These are phyloP conservation scores for Epichloe elymi DNA, from an alignment of 2,329 filamentous ascomycete genomes.

Conservation along the genomic window DNA sequence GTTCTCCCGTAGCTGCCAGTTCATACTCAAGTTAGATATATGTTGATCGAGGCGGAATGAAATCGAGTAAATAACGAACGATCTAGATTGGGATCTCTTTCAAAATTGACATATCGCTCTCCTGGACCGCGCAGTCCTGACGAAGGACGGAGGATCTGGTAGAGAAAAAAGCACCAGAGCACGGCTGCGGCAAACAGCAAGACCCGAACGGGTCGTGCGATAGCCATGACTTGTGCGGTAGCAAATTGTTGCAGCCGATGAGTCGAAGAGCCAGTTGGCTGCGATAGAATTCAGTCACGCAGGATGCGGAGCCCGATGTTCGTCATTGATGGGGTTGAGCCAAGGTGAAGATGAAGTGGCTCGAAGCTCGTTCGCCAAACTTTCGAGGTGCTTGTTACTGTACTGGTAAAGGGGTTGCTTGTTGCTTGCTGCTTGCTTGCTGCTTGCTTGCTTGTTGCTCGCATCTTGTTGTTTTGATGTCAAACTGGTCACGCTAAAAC, in stretches of 20 bases:
- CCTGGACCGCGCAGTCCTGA: constrained; percentile 28
- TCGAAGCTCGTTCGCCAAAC: no score
- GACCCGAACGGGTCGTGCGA: constrained; percentile 74
- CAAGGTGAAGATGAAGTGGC: not conserved
- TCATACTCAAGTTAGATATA: constrained; percentile 8
- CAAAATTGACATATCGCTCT: constrained; percentile 41
- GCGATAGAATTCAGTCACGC: not conserved
- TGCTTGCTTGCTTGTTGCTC: not conserved
- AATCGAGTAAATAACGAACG: constrained; percentile 40
- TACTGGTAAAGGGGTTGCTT: no score
- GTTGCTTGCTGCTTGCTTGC: not conserved
- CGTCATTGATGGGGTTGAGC: not conserved
- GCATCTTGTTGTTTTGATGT: no score
- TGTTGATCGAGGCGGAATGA: not conserved
- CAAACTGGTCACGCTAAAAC: not conserved
- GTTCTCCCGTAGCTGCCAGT: constrained; percentile 63
- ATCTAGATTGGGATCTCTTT: constrained; percentile 75
- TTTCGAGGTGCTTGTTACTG: not conserved
- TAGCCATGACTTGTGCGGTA: constrained; percentile 47
- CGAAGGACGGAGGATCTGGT: constrained; percentile 55
- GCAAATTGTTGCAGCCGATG: not conserved
- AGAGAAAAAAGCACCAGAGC: constrained; percentile 68
- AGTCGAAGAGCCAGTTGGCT: not conserved
- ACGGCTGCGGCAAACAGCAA: constrained; percentile 58
- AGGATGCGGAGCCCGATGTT: not conserved